Evolutionary conservation across 768 basidiomycete genomes (phyloP), one percentile per base, ranked within the genome.

Genomic region (Leccinum olivaceopallidum): DNA sequence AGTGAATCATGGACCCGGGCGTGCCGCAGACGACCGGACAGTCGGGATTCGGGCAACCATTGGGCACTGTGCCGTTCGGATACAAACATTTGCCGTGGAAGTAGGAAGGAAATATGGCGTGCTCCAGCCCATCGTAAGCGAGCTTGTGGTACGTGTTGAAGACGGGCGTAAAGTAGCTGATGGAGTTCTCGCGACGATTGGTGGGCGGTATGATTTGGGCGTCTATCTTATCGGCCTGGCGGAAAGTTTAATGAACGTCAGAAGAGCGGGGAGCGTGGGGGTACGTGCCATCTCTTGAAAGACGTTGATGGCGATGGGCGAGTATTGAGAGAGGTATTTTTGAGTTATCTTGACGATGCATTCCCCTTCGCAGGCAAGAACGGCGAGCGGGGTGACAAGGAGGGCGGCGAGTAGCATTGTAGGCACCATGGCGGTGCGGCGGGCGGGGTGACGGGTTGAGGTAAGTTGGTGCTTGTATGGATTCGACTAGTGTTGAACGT

Each of bases 21-120:
- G 90, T 92, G 67, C 90, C 89, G 63, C 90, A 92, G 34, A 90
- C 83, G 58, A 90, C 82, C 22, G 88, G 83, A 69, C 90, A 92
- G 67, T 91, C 84, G 37, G 89, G 88, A 64, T 91, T 89, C 9
- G 90, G 90, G 65, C 90, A 92, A 24, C 90, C 90, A 2, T 75
- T 56, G 16, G 89, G 90, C 44, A 88, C 82, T 58, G 79, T 73
- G 47, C 84, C 83, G 49, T 82, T 76, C 24, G 77, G 65, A 53
- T 67, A 67, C 68, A 82, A 81, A 66, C 90, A 91, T 73, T 89
- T 92, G 58, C 90, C 90, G 63, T 92, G 90, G 71, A 92, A 92
- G 73, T 76, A 83, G n/a, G 73, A 68, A 6, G 85, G 84, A 63
- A 92, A 92, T 60, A 92, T 85, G n/a, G 80, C 83, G 47, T 70